These are phyloP conservation scores for Globisporangium iwayamae DNA, from an alignment of 352 stramenopile species.

Conservation along the genomic window DNA sequence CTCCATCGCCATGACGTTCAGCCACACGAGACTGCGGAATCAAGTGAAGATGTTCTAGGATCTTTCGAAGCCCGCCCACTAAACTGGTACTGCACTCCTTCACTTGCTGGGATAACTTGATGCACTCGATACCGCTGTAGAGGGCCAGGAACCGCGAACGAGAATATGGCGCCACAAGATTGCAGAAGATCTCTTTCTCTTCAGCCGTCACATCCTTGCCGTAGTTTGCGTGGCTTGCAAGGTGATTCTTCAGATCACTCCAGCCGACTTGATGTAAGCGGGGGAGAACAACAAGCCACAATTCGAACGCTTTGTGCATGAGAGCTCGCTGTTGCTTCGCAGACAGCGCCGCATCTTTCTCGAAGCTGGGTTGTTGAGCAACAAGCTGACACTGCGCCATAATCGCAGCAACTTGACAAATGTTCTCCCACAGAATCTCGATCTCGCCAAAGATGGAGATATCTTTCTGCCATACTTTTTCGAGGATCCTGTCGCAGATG, in stretches of 20 bases:
- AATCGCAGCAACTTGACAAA: constrained; percentile 71
- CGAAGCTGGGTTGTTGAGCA: constrained; percentile 22
- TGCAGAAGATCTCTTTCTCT: constrained; percentile 64
- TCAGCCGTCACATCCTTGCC: constrained; percentile 31
- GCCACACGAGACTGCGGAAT: constrained; percentile 15
- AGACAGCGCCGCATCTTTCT: constrained; percentile 29
- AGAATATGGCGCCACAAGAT: constrained; percentile 34
- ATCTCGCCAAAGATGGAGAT: constrained; percentile 22
- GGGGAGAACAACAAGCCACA: constrained; percentile 59
- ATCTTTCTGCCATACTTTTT: constrained; percentile 24
- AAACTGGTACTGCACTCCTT: constrained; percentile 25
- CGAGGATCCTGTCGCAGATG: constrained; percentile 42
- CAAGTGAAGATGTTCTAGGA: constrained; percentile 32
- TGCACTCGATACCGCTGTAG: constrained; percentile 29
- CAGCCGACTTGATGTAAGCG: constrained; percentile 60
- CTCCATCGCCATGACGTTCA: not conserved
- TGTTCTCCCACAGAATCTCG: constrained; percentile 70
- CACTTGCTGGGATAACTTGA: constrained; percentile 29
- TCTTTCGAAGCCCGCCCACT: constrained; percentile 21
- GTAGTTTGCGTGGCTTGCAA: constrained; percentile 52
- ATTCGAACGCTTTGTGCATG: constrained; percentile 45
- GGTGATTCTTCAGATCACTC: constrained; percentile 41
- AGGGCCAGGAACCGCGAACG: constrained; percentile 43
- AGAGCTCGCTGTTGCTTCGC: constrained; percentile 34
- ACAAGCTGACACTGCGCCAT: constrained; percentile 33